Conservation (phyloP, 1,284 basidiomycete species). For the Malassezia japonica region DNA sequence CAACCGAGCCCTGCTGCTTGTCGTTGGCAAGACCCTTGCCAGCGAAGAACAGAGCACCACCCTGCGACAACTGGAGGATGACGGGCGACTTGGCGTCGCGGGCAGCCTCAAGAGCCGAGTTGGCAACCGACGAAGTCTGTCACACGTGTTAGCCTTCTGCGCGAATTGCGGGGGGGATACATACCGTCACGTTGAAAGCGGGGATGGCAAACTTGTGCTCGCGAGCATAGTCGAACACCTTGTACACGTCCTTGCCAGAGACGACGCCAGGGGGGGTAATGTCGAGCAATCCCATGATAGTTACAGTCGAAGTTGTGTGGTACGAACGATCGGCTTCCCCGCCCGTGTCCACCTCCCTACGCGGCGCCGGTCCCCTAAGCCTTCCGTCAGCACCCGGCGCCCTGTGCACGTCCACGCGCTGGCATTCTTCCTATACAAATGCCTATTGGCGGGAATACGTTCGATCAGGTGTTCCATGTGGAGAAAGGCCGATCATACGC, state of each 20-base stretch:
- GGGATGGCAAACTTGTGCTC: constrained; percentile 46
- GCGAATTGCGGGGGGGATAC: neutral
- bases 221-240: constrained; percentile 47
- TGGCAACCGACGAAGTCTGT: constrained; percentile 37
- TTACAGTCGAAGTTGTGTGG: neutral
- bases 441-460: no score
- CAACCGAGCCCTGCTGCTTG: constrained; percentile 90
- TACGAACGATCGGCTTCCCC: neutral
- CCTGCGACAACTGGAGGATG: constrained; percentile 95
- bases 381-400: no score
- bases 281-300: constrained; percentile 37
- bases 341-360: no score
- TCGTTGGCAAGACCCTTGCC: constrained; percentile 93
- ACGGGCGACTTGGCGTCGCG: constrained; percentile 86
- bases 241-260: constrained; percentile 47
- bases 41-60: constrained; percentile 89
- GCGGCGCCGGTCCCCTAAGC: no score
- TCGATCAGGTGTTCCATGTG: neutral
- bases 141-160: neutral
- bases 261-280: constrained; percentile 46
- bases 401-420: no score
- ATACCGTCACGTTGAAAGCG: constrained; percentile 45
- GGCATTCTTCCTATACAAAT: no score
- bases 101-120: constrained; percentile 46
- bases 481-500: neutral